A percentile compares a stretch with the other conserved stretches of the same genome.
These are phyloP conservation scores for Penicillium nordicum DNA, from an alignment of 2,329 filamentous ascomycete species.

Conservation along the genomic window DNA sequence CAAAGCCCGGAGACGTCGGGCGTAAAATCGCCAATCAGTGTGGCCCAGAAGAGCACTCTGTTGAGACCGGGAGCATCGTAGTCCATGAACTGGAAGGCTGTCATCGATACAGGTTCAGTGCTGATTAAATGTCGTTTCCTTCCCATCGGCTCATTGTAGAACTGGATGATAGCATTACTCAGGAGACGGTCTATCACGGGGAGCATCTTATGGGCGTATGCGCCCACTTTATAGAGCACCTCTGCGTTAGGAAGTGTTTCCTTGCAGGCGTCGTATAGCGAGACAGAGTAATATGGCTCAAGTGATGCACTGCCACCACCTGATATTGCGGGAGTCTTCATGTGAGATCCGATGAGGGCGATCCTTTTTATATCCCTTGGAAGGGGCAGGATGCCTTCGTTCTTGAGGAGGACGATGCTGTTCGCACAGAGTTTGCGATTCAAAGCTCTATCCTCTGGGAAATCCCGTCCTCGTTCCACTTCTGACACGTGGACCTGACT, in stretches of 20 bases:
- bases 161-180: constrained; percentile 24
- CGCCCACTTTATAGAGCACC: constrained; percentile 17
- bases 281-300: constrained; percentile 33
- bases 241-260: constrained; percentile 15
- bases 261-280: constrained; percentile 30
- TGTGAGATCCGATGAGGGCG: constrained; percentile 32
- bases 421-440: constrained; percentile 15
- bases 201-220: constrained; percentile 34
- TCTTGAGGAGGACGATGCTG: constrained; percentile 22
- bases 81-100: constrained; percentile 37
- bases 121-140: constrained; percentile 19
- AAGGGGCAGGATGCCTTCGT: constrained; percentile 20
- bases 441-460: constrained; percentile 17
- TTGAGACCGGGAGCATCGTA: constrained; percentile 29
- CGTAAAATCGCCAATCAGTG: constrained; percentile 54
- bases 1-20: constrained; percentile 55
- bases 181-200: constrained; percentile 31
- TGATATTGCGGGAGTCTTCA: constrained; percentile 34
- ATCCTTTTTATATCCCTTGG: constrained; percentile 13
- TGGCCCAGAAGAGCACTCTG: constrained; percentile 48
- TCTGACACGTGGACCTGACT: constrained; percentile 9
- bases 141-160: constrained; percentile 20
- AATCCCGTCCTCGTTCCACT: constrained; percentile 12
- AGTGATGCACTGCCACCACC: constrained; percentile 36
- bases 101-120: constrained; percentile 27